Percentiles rank a stretch among this genome's conserved stretches.
Evolutionary conservation across 2,329 filamentous ascomycete genomes (phyloP).

Genomic region (Aspergillus aculeatus): DNA sequence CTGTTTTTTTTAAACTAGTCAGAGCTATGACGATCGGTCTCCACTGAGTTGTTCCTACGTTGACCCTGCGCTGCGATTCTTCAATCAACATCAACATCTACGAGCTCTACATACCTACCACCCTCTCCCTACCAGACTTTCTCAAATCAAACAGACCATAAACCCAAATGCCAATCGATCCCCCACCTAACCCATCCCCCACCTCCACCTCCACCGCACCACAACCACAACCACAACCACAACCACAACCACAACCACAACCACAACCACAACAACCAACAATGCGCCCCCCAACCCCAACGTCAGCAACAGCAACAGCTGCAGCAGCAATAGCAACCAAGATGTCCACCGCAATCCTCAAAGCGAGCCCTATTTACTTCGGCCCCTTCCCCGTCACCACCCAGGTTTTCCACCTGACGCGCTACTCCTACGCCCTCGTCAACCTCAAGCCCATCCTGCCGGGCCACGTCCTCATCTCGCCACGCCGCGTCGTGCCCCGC

Average conservation of each 20-base stretch:
- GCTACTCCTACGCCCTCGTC: slow-evolving; percentile 80
- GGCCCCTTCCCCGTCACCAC: slow-evolving; percentile 73
- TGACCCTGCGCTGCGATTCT: not conserved
- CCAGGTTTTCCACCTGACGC: slow-evolving; percentile 83
- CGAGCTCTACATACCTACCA: no score
- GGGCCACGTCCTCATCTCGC: slow-evolving; percentile 89
- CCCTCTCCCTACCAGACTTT: no score
- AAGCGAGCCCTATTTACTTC: slow-evolving; percentile 59
- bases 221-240: not conserved
- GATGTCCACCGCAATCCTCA: slow-evolving; percentile 23
- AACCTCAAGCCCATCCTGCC: slow-evolving; percentile 94
- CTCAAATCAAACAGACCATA: no score
- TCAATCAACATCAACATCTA: not conserved
- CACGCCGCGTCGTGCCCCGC: slow-evolving; percentile 65
- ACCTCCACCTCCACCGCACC: not conserved
- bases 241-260: not conserved
- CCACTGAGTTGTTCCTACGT: not conserved
- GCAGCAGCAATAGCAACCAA: not conserved
- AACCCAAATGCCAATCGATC: no score
- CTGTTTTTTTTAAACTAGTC: no score
- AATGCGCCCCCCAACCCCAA: not conserved
- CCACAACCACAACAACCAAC: not conserved
- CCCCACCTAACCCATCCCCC: not conserved
- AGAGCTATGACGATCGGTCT: not conserved
- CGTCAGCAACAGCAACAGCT: no score